These are phyloP conservation scores for Cymbopogon flexuosus DNA, from an alignment of 202 grass and related monocot genomes.

Conservation along the genomic window DNA sequence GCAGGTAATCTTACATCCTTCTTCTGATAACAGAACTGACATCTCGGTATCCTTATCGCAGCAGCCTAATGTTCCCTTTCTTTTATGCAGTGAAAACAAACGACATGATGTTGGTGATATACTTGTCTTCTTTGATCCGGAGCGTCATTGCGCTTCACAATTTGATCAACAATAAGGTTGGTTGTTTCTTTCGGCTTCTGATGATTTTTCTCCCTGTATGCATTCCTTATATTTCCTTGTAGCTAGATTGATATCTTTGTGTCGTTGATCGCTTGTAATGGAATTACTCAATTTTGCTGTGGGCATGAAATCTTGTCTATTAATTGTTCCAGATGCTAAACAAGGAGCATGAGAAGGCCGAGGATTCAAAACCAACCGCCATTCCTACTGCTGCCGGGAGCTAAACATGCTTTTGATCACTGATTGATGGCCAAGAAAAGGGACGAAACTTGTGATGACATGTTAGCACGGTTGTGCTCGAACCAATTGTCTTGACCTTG, in stretches of 20 bases:
- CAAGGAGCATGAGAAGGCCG: too few relatives aligned
- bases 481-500: constrained; percentile 42
- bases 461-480: constrained; percentile 3
- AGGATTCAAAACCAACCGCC: too few relatives aligned
- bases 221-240: neutral
- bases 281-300: neutral
- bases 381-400: too few relatives aligned
- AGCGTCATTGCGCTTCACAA: constrained; percentile 88
- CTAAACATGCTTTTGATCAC: too few relatives aligned
- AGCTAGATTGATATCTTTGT: neutral
- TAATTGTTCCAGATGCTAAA: too few relatives aligned
- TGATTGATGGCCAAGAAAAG: too few relatives aligned
- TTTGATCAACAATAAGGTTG: constrained; percentile 97
- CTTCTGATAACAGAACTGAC: neutral
- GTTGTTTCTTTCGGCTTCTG: neutral
- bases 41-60: neutral
- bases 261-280: neutral
- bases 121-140: constrained; percentile 84
- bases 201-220: neutral
- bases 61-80: neutral
- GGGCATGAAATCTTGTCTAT: neutral
- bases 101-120: constrained; percentile 96
- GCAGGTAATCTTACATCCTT: constrained; percentile 48
- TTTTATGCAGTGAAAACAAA: constrained; percentile 93
- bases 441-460: neutral